These are phyloP conservation scores for Raffaelea arxii DNA, from an alignment of 2,329 filamentous ascomycete genomes.

Conservation along the genomic window DNA sequence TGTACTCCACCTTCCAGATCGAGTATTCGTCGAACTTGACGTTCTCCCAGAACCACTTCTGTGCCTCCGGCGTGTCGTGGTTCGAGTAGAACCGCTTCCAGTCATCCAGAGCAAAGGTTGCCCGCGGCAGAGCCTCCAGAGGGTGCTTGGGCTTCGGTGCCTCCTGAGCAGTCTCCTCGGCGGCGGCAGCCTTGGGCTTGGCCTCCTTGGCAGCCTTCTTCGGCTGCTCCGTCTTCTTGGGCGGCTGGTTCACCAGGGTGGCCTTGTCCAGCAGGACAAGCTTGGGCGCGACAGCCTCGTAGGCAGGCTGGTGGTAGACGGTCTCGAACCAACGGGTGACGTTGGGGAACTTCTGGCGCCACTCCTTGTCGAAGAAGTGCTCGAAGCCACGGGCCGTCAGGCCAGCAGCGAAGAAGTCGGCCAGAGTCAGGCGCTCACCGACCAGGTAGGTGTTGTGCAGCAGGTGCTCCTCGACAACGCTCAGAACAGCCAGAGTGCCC, in stretches of 20 bases:
- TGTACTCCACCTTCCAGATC: constrained; percentile 89
- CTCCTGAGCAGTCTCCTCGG: constrained; percentile 36
- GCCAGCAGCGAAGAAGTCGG: constrained; percentile 77
- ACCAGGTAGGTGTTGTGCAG: constrained; percentile 92
- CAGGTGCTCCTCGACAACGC: constrained; percentile 78
- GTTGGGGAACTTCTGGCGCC: constrained; percentile 74
- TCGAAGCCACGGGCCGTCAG: constrained; percentile 83
- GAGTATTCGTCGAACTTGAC: constrained; percentile 92
- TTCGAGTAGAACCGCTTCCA: constrained; percentile 99
- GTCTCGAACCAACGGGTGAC: constrained; percentile 91
- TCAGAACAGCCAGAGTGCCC: constrained; percentile 56
- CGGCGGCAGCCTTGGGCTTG: constrained; percentile 21
- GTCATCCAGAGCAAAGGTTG: constrained; percentile 81
- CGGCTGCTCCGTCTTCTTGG: constrained; percentile 56
- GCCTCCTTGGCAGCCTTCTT: constrained; percentile 10
- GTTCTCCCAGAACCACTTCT: constrained; percentile 99
- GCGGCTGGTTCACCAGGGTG: constrained; percentile 56
- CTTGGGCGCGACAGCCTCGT: constrained; percentile 67
- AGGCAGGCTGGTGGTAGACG: constrained; percentile 85
- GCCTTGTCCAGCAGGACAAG: constrained; percentile 74
- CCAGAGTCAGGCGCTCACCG: constrained; percentile 93
- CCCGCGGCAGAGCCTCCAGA: constrained; percentile 70
- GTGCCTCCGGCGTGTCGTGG: constrained; percentile 71
- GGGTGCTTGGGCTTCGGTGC: constrained; percentile 92
- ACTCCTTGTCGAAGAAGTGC: constrained; percentile 88